Percentiles rank a stretch among this genome's conserved stretches.
Evolutionary conservation across 306 rosid genomes (phyloP).

Genomic region (Quercus variabilis): DNA sequence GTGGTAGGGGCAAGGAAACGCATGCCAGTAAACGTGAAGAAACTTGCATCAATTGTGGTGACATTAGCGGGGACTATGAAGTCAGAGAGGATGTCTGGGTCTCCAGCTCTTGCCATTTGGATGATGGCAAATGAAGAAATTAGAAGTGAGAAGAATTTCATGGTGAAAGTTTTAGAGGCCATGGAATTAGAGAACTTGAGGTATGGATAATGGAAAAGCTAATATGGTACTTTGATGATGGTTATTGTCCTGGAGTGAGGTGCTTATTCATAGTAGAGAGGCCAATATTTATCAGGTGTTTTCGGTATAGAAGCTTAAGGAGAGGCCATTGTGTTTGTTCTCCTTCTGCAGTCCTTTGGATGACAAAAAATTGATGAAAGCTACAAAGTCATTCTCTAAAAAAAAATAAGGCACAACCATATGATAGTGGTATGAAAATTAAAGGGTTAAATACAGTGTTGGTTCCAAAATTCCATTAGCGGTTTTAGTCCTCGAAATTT

Average conservation of each 20-base stretch:
- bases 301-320: neutral
- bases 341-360: neutral
- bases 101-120: constrained; percentile 31
- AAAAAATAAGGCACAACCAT: too few species aligned
- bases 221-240: neutral
- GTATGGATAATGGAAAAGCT: too few species aligned
- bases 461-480: too few species aligned
- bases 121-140: constrained; percentile 12
- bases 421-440: too few species aligned
- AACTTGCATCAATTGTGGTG: constrained; percentile 19
- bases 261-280: neutral
- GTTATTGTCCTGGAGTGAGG: neutral
- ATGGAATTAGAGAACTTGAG: neutral
- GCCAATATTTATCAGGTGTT: neutral
- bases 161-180: neutral
- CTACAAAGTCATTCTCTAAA: neutral
- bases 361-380: neutral
- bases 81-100: constrained; percentile 46
- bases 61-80: constrained; percentile 25
- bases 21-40: constrained; percentile 48
- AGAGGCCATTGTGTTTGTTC: neutral
- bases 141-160: constrained; percentile 22
- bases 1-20: constrained; percentile 21
- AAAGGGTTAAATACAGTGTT: too few species aligned
- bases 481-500: too few species aligned